Evolutionary conservation across 345 rosid species (phyloP).

Genomic region (Turritis glabra): DNA sequence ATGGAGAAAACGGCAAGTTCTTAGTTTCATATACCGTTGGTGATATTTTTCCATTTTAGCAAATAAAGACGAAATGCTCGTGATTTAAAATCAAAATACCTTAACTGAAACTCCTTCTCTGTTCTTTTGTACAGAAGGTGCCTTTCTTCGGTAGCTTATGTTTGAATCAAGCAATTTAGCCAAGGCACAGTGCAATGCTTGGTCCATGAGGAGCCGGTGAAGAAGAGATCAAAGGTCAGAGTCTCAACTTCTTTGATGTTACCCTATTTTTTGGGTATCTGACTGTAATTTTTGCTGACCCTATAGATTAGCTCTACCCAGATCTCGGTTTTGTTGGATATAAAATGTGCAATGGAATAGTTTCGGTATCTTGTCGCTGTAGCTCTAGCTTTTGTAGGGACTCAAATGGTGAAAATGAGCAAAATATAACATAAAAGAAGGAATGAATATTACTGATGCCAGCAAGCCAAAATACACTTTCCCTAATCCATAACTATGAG

Average conservation of each 20-base stretch:
- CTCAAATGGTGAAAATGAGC: conserved; percentile 17
- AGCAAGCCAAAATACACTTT: conserved; percentile 15
- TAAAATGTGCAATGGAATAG: conserved; percentile 21
- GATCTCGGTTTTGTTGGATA: conserved; percentile 26
- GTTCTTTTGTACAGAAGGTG: conserved; percentile 31
- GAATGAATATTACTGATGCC: conserved; percentile 25
- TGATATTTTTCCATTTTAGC: conserved; percentile 10
- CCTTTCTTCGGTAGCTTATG: conserved; percentile 27
- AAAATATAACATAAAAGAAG: conserved; percentile 21
- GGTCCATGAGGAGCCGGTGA: conserved; percentile 14
- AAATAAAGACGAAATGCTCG: neutral
- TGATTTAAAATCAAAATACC: neutral
- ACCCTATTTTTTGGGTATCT: conserved; percentile 2
- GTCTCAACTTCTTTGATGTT: conserved; percentile 29
- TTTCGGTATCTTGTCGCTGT: neutral
- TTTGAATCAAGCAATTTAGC: conserved; percentile 14
- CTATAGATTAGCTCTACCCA: conserved; percentile 11
- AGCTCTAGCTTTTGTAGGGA: neutral
- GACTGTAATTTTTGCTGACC: conserved; percentile 37
- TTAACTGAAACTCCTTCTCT: conserved; percentile 9
- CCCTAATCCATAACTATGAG: conserved; percentile 24
- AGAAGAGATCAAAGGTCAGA: conserved; percentile 30
- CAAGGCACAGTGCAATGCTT: conserved; percentile 7
- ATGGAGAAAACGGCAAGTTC: conserved; percentile 66
- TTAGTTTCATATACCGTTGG: conserved; percentile 4